Evolutionary conservation across 352 stramenopile genomes (phyloP), one percentile per base, ranked within the genome.

Genomic region (Globisporangium spiculum): DNA sequence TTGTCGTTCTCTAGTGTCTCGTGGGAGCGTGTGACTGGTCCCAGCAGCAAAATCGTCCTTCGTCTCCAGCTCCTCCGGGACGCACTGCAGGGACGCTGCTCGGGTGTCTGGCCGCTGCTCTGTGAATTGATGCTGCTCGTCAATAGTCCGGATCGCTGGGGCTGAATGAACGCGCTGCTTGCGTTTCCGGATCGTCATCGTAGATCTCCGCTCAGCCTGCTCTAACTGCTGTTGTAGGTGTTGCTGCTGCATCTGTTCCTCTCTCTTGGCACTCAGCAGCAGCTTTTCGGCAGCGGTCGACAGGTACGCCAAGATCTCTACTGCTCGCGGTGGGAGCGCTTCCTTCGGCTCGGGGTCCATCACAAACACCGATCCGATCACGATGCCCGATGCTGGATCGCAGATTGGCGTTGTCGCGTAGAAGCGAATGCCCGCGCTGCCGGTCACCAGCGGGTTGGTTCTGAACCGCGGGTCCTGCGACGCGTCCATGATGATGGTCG

Each of bases 391-490:
- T 12, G 65, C 73, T 0, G 84, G 79, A 56, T 93, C 83, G 32
- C 84, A 87, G 63, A 94, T 86, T 0, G 86, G 84, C 7, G 79
- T 79, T 2, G 79, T 81, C 9, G 96, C 96, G 73, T 98, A 98
- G 73, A 99, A 98, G 5, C 94, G 86, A 64, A 99, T 97, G 73
- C 89, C 76, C 2, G 92, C 90, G 22, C 80, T 81, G 38, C 93
- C 92, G 0, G 80, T 95, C 12, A 98, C 93, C 9, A 98, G 76
- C 41, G 88, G 81, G 69, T 97, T 98, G 9, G 85, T 60, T 16
- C 67, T 69, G 72, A 98, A 98, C 3, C 94, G 84, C 24, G 70
- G 53, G 73, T 99, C 94, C 60, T 89, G 75, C 1, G 76, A 75
- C 5, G 84, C 83, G 69, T 99, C 91, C 59, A 89, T 83, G 22